Percentiles rank a stretch among this genome's conserved stretches.
These are phyloP conservation scores for Fusarium pininemorale DNA, from an alignment of 2,329 filamentous ascomycete species.

Conservation along the genomic window DNA sequence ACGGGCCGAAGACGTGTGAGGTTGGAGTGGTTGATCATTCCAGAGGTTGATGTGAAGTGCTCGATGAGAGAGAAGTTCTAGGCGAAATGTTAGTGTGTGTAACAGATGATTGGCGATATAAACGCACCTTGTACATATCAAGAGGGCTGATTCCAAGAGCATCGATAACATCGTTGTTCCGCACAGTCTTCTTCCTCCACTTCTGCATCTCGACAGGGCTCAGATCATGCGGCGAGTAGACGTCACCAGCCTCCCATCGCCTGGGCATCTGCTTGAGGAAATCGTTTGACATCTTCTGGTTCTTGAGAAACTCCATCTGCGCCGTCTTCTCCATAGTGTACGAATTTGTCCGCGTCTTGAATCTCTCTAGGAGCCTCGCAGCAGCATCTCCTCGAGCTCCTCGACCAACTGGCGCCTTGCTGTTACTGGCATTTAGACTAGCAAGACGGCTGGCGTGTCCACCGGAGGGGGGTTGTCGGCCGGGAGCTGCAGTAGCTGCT, in stretches of 20 bases:
- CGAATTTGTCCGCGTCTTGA: conserved; percentile 34
- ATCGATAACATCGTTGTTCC: conserved; percentile 79
- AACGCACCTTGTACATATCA: conserved; percentile 82
- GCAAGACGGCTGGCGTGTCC: conserved; percentile 33
- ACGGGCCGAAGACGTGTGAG: conserved; percentile 83
- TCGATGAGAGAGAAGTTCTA: conserved; percentile 94
- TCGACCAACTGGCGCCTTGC: background rate
- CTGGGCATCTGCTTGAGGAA: conserved; percentile 73
- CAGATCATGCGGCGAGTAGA: conserved; percentile 92
- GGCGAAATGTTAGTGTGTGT: conserved; percentile 1
- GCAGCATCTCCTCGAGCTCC: conserved; percentile 42
- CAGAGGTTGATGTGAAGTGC: conserved; percentile 86
- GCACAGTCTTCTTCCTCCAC: conserved; percentile 71
- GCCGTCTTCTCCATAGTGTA: conserved; percentile 43
- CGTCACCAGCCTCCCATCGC: conserved; percentile 79
- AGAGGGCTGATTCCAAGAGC: conserved; percentile 81
- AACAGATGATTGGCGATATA: background rate
- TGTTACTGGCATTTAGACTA: conserved; percentile 35
- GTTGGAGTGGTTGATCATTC: conserved; percentile 80
- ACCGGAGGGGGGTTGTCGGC: conserved; percentile 4
- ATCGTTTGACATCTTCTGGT: conserved; percentile 56
- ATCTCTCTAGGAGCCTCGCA: conserved; percentile 41
- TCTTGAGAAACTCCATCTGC: conserved; percentile 51
- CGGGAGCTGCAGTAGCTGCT: conserved; percentile 37
- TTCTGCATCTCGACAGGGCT: conserved; percentile 80